phyloP scores from a whole-genome alignment of 176 grass and related monocot species.

The Eragrostis curvula region DNA sequence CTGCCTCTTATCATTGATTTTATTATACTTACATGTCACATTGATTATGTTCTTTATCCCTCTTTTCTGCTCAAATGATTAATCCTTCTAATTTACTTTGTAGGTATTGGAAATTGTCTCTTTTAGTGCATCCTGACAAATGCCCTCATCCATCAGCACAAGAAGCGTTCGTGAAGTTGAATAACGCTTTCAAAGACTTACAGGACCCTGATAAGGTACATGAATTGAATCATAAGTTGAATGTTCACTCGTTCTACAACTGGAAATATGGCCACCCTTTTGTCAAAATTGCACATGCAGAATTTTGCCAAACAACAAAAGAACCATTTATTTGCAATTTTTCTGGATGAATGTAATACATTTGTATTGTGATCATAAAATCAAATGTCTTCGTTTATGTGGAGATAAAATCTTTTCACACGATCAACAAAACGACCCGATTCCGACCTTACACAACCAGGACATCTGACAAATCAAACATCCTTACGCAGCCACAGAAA shows the following conservation, averaged over 20 bases:
- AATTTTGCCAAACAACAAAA: neutral
- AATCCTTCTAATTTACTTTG: conserved; percentile 36
- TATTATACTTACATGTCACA: conserved; percentile 1
- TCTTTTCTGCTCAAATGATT: conserved; percentile 14
- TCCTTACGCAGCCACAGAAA: too few relatives aligned
- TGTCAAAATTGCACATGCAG: neutral
- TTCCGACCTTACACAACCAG: too few relatives aligned
- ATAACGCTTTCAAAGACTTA: conserved; percentile 94
- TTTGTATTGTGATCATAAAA: neutral
- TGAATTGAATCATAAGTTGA: conserved; percentile 6
- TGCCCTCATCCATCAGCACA: conserved; percentile 95
- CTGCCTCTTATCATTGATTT: conserved; percentile 6
- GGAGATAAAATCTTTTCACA: neutral
- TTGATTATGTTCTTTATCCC: neutral
- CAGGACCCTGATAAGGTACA: conserved; percentile 92
- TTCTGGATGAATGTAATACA: neutral
- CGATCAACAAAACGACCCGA: too few relatives aligned
- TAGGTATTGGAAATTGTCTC: conserved; percentile 98
- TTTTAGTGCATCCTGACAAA: conserved; percentile 95
- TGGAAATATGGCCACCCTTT: conserved; percentile 8
- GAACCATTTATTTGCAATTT: neutral
- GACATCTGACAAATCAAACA: too few relatives aligned
- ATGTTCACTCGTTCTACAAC: neutral
- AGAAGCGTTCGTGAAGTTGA: conserved; percentile 87
- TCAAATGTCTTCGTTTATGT: neutral